These are phyloP conservation scores for Lyophyllum shimeji DNA, from an alignment of 768 basidiomycete species.

Conservation along the genomic window DNA sequence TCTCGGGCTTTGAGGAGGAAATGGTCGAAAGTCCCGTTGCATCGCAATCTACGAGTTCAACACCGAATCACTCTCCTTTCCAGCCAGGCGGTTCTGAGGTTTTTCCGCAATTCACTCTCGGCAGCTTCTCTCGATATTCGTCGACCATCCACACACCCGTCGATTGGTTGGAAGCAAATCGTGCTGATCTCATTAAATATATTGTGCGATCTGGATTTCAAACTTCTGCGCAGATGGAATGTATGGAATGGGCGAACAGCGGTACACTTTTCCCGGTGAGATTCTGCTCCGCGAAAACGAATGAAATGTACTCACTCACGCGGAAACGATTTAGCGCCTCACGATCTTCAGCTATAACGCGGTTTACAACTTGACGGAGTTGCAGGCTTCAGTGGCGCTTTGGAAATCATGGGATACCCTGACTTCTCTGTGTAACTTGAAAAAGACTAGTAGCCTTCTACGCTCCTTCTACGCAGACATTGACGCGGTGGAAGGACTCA, in stretches of 20 bases:
- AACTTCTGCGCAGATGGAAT: neutral
- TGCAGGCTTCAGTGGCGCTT: neutral
- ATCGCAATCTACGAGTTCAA: neutral
- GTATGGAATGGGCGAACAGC: slow-evolving; percentile 1
- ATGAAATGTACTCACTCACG: neutral
- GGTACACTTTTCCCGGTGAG: slow-evolving; percentile 5
- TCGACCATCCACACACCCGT: slow-evolving; percentile 1
- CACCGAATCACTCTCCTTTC: neutral
- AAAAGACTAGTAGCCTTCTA: slow-evolving; percentile 2
- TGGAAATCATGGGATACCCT: slow-evolving; percentile 10
- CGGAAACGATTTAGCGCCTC: slow-evolving; percentile 3
- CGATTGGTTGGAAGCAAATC: slow-evolving; percentile 5
- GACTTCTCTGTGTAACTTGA: neutral
- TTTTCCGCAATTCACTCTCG: slow-evolving; percentile 14
- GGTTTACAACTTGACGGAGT: neutral
- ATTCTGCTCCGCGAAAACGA: neutral
- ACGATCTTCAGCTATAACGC: slow-evolving; percentile 5
- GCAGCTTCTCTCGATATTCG: slow-evolving; percentile 7
- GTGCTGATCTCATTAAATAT: slow-evolving; percentile 6
- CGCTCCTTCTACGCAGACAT: slow-evolving; percentile 5
- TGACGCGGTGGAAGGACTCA: slow-evolving; percentile 2
- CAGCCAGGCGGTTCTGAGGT: neutral
- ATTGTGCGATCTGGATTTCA: neutral
- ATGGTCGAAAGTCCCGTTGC: slow-evolving; percentile 8
- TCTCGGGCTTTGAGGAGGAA: slow-evolving; percentile 53